Evolutionary conservation across 148 eudicot genomes (phyloP), one percentile per base, ranked within the genome.

Genomic region (Limonium bicolor): DNA sequence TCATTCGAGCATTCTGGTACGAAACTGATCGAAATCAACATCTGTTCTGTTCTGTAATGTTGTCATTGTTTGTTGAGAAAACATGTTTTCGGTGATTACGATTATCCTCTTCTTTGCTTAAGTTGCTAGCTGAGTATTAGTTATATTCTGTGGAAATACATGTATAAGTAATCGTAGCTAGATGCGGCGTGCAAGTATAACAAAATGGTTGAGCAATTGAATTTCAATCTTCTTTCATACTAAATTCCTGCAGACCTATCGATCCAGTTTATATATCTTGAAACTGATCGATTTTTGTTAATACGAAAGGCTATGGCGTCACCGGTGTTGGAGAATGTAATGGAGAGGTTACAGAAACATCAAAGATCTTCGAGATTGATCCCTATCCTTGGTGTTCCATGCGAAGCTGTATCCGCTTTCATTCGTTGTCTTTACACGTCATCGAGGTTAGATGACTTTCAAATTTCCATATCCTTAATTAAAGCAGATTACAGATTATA

Each of bases 1-100:
- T 12, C 92, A 81, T 62, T 60, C 86, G 18, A 63, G 56, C 46
- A 56, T 75, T 39, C 67, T 86, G 82, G 95, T 86, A 75, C 4
- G 26, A 4, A 7, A 24, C 14, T 18, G 9, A 15, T n/a, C n/a
- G n/a, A n/a, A n/a, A n/a, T n/a, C n/a, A n/a, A n/a, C n/a, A n/a
- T n/a, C n/a, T n/a, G n/a, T n/a, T n/a, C n/a, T n/a, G n/a, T n/a
- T n/a, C n/a, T n/a, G n/a, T n/a, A n/a, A n/a, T 40, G 17, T 35
- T 8, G n/a, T 19, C 50, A 33, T 15, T 5, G 14, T 54, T 17
- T 6, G 5, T 9, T 15, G 13, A 6, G 13, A n/a, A n/a, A 10
- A 1, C 16, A 12, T 35, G 13, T 16, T 35, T 6, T 37, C 38
- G 20, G 20, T 37, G 41, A 37, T 3, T 14, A 36, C 7, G 9